Evolutionary conservation across 2,329 filamentous ascomycete species (phyloP).

Genomic region (Fusarium sp.): DNA sequence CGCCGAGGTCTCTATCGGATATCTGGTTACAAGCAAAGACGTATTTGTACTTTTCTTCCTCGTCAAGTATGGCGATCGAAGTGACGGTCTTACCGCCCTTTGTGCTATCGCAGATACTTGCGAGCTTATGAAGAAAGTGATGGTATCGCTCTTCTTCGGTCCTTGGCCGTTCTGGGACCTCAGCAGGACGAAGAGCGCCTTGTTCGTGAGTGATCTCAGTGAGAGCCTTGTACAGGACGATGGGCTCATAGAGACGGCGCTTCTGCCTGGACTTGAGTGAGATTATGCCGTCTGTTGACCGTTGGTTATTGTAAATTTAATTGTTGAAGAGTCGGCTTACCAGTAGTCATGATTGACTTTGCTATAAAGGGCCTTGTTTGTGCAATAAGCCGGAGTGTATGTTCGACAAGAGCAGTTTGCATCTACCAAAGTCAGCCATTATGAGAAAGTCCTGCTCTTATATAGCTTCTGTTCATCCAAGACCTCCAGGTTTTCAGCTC

Average conservation of each 20-base stretch:
- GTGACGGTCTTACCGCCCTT: constrained; percentile 44
- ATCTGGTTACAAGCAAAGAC: constrained; percentile 44
- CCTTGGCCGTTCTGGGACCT: not conserved
- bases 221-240: constrained; percentile 40
- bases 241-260: constrained; percentile 43
- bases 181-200: not conserved
- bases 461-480: not conserved
- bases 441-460: not conserved
- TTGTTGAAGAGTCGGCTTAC: not conserved
- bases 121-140: constrained; percentile 44
- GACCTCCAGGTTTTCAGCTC: not conserved
- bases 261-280: constrained; percentile 26
- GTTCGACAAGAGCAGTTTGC: not conserved
- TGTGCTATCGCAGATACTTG: constrained; percentile 43
- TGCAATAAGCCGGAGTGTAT: not conserved
- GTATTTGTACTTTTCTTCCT: constrained; percentile 41
- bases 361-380: not conserved
- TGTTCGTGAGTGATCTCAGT: constrained; percentile 21
- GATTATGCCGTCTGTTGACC: not conserved
- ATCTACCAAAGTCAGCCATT: not conserved
- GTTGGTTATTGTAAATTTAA: not conserved
- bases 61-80: constrained; percentile 41
- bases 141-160: constrained; percentile 38
- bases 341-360: not conserved
- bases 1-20: not conserved